Evolutionary conservation across 495 filamentous ascomycete species (phyloP).

Genomic region (Penicillium steckii): DNA sequence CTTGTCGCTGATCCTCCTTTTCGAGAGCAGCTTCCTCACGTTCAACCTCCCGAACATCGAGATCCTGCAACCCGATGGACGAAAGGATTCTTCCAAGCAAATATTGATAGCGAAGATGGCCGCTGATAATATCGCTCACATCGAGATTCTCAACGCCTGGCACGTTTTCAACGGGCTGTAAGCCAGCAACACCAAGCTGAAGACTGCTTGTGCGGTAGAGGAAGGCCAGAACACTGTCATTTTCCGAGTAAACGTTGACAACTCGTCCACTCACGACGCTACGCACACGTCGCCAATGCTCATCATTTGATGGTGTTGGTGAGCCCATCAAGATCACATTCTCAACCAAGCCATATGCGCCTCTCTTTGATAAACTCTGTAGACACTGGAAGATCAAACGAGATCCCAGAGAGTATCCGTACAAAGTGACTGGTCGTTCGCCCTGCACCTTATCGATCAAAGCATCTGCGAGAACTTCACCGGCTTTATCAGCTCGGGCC

Average conservation of each 20-base stretch:
- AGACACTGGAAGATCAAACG: conserved; percentile 85
- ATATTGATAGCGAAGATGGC: conserved; percentile 70
- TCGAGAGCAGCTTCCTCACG: conserved; percentile 58
- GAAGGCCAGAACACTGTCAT: conserved; percentile 76
- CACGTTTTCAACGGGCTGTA: conserved; percentile 64
- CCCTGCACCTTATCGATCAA: conserved; percentile 86
- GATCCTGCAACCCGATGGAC: conserved; percentile 65
- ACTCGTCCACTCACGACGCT: conserved; percentile 71
- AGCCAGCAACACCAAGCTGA: conserved; percentile 73
- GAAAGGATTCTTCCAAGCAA: conserved; percentile 67
- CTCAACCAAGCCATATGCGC: conserved; percentile 84
- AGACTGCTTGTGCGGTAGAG: conserved; percentile 75
- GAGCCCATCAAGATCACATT: conserved; percentile 81
- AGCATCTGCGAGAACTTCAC: conserved; percentile 79
- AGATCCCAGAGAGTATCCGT: conserved; percentile 91
- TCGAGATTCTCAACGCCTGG: conserved; percentile 74
- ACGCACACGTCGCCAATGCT: conserved; percentile 67
- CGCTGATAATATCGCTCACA: conserved; percentile 67
- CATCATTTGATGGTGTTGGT: conserved; percentile 65
- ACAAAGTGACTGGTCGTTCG: conserved; percentile 80
- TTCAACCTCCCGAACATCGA: conserved; percentile 54
- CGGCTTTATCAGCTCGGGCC: conserved; percentile 82
- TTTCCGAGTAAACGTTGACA: conserved; percentile 74
- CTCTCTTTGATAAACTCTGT: conserved; percentile 67
- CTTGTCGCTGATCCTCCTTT: conserved; percentile 53